phyloP scores from a whole-genome alignment of 352 stramenopile genomes.

The Phytophthora fragariae region DNA sequence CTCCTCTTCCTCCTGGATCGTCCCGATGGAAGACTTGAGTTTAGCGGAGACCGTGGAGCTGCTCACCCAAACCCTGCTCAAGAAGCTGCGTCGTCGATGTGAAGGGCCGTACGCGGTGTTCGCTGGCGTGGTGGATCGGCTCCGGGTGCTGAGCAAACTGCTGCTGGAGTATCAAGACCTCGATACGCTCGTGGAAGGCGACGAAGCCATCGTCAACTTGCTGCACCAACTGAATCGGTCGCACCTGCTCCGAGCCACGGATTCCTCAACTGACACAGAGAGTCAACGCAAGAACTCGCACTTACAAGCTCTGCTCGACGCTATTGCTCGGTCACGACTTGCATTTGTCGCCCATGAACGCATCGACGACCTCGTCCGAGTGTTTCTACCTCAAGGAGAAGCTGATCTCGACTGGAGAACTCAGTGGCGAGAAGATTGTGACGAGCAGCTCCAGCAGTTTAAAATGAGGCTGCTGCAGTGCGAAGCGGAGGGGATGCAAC shows the following conservation, averaged over 20 bases:
- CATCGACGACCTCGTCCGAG: conserved; percentile 12
- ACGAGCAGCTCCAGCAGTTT: conserved; percentile 5
- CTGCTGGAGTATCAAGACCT: conserved; percentile 8
- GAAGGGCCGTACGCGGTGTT: background rate
- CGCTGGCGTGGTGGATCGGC: conserved; percentile 4
- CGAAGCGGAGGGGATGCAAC: background rate
- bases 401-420: conserved; percentile 5
- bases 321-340: conserved; percentile 5
- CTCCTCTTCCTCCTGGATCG: conserved; percentile 1
- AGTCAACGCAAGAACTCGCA: background rate
- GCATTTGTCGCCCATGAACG: conserved; percentile 8
- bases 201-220: conserved; percentile 12
- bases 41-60: conserved; percentile 14
- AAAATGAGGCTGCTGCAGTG: background rate
- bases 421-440: conserved; percentile 8
- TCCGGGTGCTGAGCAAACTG: conserved; percentile 10
- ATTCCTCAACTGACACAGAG: background rate
- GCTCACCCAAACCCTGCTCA: conserved; percentile 6
- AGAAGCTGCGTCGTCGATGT: conserved; percentile 8
- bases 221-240: conserved; percentile 11
- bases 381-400: conserved; percentile 10
- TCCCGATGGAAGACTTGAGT: conserved; percentile 1
- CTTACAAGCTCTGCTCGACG: background rate
- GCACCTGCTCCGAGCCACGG: background rate
- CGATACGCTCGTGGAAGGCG: conserved; percentile 8